Evolutionary conservation across 1,284 basidiomycete genomes (phyloP).

Genomic region (Jaminaea rosea): DNA sequence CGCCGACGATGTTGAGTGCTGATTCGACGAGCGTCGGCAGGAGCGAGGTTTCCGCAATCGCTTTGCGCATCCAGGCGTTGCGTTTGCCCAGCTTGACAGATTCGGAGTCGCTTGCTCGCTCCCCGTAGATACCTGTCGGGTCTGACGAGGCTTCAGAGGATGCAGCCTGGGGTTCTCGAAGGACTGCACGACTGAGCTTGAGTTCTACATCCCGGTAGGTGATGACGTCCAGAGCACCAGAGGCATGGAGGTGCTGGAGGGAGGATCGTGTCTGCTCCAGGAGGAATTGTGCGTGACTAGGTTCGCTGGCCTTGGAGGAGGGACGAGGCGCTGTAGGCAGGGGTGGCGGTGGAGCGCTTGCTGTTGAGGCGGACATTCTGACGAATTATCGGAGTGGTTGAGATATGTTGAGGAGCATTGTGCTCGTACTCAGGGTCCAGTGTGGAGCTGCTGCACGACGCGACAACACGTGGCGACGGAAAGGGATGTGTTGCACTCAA

Average conservation of each 20-base stretch:
- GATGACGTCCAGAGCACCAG: neutral
- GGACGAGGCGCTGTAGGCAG: neutral
- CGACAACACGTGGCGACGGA: too few relatives aligned
- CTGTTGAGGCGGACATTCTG: too few relatives aligned
- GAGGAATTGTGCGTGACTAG: constrained; percentile 6
- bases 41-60: constrained; percentile 3
- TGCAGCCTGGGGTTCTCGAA: neutral
- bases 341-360: too few relatives aligned
- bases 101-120: too few relatives aligned
- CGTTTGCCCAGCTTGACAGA: constrained; percentile 37
- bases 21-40: constrained; percentile 3
- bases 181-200: neutral
- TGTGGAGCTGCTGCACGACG: too few relatives aligned
- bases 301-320: neutral
- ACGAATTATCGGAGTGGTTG: too few relatives aligned
- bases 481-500: too few relatives aligned
- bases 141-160: neutral
- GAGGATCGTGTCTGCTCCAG: constrained; percentile 6
- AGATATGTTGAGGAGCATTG: too few relatives aligned
- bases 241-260: constrained; percentile 5
- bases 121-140: too few relatives aligned
- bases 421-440: too few relatives aligned
- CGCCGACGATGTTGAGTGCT: constrained; percentile 5
- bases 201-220: constrained; percentile 3
- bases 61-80: constrained; percentile 7